Evolutionary conservation across 1,139 yeast species (phyloP), one percentile per base, ranked within the genome.

Genomic region (Zygoascus hellenicus): DNA sequence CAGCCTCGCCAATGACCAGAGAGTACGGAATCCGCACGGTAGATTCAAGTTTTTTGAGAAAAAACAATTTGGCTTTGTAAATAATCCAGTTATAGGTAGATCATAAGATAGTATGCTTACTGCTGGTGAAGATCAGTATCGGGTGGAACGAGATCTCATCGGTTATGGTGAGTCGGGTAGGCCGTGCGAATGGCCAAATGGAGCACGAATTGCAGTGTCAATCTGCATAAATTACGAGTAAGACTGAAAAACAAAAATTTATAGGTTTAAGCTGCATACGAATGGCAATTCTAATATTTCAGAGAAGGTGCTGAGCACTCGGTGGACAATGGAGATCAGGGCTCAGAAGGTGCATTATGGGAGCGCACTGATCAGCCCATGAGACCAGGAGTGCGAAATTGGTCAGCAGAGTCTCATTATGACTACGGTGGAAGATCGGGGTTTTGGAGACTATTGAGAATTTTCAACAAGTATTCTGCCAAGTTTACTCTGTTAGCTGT

Each of bases 401-500:
- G 57, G 34, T 53, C 54, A 51, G 52, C 59, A 45, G 71, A 67
- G 55, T 53, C 65, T 35, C 65, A 62, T 43, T 64, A 61, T 44
- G 72, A 68, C 48, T 68, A 68, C 49, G 72, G 70, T 34, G 58
- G 69, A 28, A 60, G 72, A 48, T 65, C 63, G 22, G 72, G 72
- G 33, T 63, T 65, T 41, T 67, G 71, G 71, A 58, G 72, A 49
- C 52, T 68, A 15, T 54, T 66, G 33, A 58, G 62, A 38, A 54
- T 67, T 15, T 67, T 68, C 57, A 64, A 63, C 47, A 57, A 60
- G 42, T 57, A 51, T 44, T 53, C 53, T 17, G 58, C 56, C 47
- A 62, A 62, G 49, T 61, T 67, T 53, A 67, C 72, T 19, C 59
- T 66, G n/a, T 64, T 64, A 50, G 71, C 70, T 14, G 70, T 68